Base-by-base conservation (phyloP, 116 monocot genomes). In the Iris pallida region DNA sequence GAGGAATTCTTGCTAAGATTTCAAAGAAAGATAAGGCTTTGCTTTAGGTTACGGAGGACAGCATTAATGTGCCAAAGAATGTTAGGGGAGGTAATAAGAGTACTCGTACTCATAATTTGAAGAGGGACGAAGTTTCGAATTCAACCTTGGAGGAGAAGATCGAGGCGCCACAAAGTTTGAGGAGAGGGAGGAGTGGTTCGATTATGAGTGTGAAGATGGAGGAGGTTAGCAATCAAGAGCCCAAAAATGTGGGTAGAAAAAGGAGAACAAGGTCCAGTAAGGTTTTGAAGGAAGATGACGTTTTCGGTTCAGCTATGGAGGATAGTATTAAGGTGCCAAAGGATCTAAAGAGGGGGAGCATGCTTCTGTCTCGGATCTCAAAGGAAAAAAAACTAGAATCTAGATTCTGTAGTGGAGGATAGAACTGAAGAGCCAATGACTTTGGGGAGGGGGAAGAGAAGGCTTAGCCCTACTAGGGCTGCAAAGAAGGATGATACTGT, bases 331-430 rank as follows among this genome's bases (percentile, higher is more conserved):
- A 20, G 40, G 57, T 47, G n/a, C 47, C 41, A 40, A 74, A 67
- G 17, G 43, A 63, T 53, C 19, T 7, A 44, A 54, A 19, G 14
- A 72, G 53, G 45, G 45, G 61, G 18, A 72, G 20, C 18, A 62
- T 17, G 44, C 40, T 18, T 42, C 52, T 59, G 52, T n/a, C 52
- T 20, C 49, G 42, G 40, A 66, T 64, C 61, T 69, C 73, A n/a
- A n/a, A n/a, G n/a, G 4, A 61, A 30, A 9, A 48, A 65, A 66
- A 65, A 61, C 46, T 58, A 65, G 30, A 20, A 19, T 14, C 15
- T 53, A 45, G 52, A 75, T 41, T 11, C 68, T 8, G 64, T 48
- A 65, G 69, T 54, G 68, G 73, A 65, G 64, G 65, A 59, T 49
- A 49, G 20, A 43, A 57, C 11, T 4, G 45, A 40, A 8, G 57